Conservation (phyloP, 169 alveolate species). For the Perkinsus chesapeaki region DNA sequence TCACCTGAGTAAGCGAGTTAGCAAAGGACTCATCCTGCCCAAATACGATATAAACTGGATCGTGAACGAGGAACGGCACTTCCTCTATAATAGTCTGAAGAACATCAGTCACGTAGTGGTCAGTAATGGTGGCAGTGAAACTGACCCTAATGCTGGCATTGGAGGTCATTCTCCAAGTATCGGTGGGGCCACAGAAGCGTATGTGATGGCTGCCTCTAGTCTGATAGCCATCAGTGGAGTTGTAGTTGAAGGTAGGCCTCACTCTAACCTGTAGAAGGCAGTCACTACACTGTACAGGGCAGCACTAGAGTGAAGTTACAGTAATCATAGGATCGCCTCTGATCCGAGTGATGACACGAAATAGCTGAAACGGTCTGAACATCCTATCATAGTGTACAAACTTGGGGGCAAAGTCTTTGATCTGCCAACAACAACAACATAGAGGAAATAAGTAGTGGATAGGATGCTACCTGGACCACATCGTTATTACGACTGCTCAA, state of each 20-base stretch:
- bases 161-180: slow-evolving; percentile 17
- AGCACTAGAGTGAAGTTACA: background rate
- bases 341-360: background rate
- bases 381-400: slow-evolving; percentile 1
- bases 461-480: background rate
- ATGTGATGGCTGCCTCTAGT: slow-evolving; percentile 21
- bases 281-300: background rate
- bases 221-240: slow-evolving; percentile 13
- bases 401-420: slow-evolving; percentile 9
- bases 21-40: slow-evolving; percentile 15
- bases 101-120: background rate
- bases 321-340: slow-evolving; percentile 6
- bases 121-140: background rate
- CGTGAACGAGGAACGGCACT: slow-evolving; percentile 13
- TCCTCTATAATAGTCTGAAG: slow-evolving; percentile 5
- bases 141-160: background rate
- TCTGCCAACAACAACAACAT: background rate
- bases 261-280: background rate
- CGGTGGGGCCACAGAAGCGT: slow-evolving; percentile 19
- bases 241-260: slow-evolving; percentile 14
- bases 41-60: background rate
- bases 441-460: background rate
- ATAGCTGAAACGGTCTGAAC: slow-evolving; percentile 7
- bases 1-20: background rate
- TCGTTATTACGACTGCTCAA: background rate